These are phyloP conservation scores for Trapa incisa DNA, from an alignment of 345 rosid genomes.

Conservation along the genomic window DNA sequence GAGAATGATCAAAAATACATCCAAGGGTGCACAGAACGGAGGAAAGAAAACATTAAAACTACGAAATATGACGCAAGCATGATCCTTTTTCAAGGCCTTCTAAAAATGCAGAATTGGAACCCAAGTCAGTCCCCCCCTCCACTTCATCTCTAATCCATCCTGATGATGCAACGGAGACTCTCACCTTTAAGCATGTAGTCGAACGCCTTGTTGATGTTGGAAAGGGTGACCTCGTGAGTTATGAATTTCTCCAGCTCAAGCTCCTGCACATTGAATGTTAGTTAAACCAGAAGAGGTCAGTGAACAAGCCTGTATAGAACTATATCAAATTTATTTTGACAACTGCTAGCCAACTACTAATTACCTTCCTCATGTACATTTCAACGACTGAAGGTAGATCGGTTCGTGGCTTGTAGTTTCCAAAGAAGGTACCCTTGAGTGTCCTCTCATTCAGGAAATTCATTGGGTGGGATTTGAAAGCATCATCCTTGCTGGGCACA, in stretches of 20 bases:
- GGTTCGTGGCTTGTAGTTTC: constrained; percentile 33
- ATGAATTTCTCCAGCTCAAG: constrained; percentile 39
- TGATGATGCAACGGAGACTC: constrained; percentile 34
- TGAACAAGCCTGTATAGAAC: no score
- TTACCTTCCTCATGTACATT: constrained; percentile 29
- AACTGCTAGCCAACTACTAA: not conserved
- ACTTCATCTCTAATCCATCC: constrained; percentile 19
- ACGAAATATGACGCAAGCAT: no score
- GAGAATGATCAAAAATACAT: no score
- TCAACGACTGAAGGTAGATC: constrained; percentile 29
- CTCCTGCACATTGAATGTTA: no score
- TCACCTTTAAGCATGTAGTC: constrained; percentile 39
- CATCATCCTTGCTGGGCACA: constrained; percentile 30
- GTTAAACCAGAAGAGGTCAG: no score
- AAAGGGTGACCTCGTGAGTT: constrained; percentile 33
- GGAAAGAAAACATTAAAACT: no score
- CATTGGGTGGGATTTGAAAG: constrained; percentile 30
- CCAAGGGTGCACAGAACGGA: no score
- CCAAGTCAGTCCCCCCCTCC: no score
- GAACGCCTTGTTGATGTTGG: constrained; percentile 40
- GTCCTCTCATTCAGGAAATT: constrained; percentile 28
- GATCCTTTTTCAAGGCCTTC: no score
- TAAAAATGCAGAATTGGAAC: no score
- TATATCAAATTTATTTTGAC: no score
- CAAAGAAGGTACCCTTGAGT: constrained; percentile 32